Percentiles rank a stretch among this genome's conserved stretches.
These are phyloP conservation scores for Platanus orientalis DNA, from an alignment of 164 flowering plant species.

Conservation along the genomic window DNA sequence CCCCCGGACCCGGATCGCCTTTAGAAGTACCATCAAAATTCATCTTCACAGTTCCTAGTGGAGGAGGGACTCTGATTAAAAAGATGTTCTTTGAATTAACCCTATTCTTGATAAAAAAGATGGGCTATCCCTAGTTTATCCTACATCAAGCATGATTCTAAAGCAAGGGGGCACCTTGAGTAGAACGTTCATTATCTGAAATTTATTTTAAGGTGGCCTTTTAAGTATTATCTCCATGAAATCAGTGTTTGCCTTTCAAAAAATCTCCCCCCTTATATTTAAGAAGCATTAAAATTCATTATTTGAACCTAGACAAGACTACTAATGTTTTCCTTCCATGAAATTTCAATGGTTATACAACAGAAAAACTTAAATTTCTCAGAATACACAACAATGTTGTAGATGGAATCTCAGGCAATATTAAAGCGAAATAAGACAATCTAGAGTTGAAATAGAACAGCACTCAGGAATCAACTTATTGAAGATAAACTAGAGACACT, in stretches of 20 bases:
- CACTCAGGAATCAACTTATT: background rate
- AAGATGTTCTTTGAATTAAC: too few relatives aligned
- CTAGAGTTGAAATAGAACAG: background rate
- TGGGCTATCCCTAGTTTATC: too few relatives aligned
- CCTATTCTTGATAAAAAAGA: too few relatives aligned
- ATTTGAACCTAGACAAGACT: too few relatives aligned
- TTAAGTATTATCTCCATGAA: background rate
- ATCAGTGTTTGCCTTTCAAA: background rate
- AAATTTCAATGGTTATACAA: background rate
- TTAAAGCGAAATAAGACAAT: background rate
- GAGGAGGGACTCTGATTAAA: too few relatives aligned
- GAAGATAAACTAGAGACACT: slow-evolving; percentile 23
- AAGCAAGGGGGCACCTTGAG: background rate
- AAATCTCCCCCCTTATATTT: too few relatives aligned
- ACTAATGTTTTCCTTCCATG: too few relatives aligned
- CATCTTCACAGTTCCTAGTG: too few relatives aligned
- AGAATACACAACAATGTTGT: background rate
- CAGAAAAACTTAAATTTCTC: background rate
- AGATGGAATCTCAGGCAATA: background rate
- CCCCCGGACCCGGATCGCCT: too few relatives aligned
- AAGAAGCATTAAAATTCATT: too few relatives aligned
- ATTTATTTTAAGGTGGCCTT: background rate
- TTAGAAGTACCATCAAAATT: too few relatives aligned
- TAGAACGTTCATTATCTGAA: background rate
- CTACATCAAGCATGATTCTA: background rate